Evolutionary conservation across 352 stramenopile species (phyloP), one percentile per base, ranked within the genome.

Genomic region (Blastocystis sp.): DNA sequence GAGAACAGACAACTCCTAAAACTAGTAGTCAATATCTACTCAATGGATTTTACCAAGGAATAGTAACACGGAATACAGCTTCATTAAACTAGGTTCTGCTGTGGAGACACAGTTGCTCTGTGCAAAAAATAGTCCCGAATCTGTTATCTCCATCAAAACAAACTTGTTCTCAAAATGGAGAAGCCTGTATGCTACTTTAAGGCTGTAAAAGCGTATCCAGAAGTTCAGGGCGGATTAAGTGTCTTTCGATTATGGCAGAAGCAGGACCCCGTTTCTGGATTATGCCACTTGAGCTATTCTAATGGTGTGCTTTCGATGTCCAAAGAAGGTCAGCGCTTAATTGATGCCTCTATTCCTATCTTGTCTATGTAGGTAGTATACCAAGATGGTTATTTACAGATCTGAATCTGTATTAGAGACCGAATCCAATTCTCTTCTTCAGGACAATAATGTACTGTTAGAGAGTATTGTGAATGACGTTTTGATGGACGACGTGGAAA

Each of bases 161-260:
- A 48, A 9, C 40, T 48, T 9, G 2, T 48, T 9, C 9, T 48
- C 9, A 9, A 48, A 48, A 48, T 48, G 40, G 40, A 48, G 40
- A 48, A 48, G n/a, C 30, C 66, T n/a, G 57, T 59, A 57, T 81
- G 48, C 27, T 64, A 53, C 22, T 40, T 81, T 17, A 81, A 60
- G n/a, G 19, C 13, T 15, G 22, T 81, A 11, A 81, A 81, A 40
- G 24, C 4, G 17, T 35, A 60, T 64, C 70, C 70, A 44, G 42
- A 60, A n/a, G n/a, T 81, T 11, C 70, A 81, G 27, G 62, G 48
- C 33, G 70, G 70, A 22, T n/a, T 81, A 0, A 42, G 35, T 24
- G 27, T 81, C 15, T 81, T 62, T 60, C 70, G 70, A 17, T 64
- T 60, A 9, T 81, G 70, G 70, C 70, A 81, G 53, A 81, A 81